phyloP scores from a whole-genome alignment of 805 yeast species.

The Yarrowia deformans region DNA sequence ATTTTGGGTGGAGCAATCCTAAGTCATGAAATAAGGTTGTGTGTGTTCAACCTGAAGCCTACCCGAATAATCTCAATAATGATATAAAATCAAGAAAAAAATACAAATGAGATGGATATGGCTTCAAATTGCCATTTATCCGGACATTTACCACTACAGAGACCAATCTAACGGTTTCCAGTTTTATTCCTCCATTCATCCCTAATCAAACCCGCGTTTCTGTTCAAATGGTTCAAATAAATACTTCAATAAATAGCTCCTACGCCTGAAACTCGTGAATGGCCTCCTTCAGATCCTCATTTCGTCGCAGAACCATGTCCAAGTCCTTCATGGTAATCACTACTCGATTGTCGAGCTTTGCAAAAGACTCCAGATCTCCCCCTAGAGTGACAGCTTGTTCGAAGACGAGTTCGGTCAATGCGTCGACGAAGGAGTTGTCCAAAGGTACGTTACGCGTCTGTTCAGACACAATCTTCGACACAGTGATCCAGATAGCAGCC shows the following conservation, averaged over 20 bases:
- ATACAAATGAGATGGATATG: too few species aligned
- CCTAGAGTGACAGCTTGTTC: constrained; percentile 48
- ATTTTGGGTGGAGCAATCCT: background rate
- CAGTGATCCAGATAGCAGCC: constrained; percentile 49
- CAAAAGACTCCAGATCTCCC: constrained; percentile 48
- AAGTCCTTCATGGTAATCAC: constrained; percentile 47
- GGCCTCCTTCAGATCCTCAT: constrained; percentile 44
- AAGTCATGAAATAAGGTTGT: too few species aligned
- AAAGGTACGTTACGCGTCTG: constrained; percentile 45
- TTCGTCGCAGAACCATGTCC: constrained; percentile 48
- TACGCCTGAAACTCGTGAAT: background rate
- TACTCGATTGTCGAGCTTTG: constrained; percentile 48
- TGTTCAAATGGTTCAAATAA: background rate
- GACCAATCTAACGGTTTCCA: too few species aligned
- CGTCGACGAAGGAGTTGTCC: constrained; percentile 49
- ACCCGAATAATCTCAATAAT: background rate
- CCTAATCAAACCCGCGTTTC: background rate
- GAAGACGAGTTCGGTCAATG: constrained; percentile 49
- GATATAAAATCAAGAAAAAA: background rate
- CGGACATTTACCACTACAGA: too few species aligned
- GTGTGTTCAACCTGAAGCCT: too few species aligned
- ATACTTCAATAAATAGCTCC: background rate
- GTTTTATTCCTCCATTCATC: too few species aligned
- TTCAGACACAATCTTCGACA: constrained; percentile 47
- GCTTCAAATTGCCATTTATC: too few species aligned